Conservation (phyloP, 2,329 filamentous ascomycete species). For the Beauveria bassiana region DNA sequence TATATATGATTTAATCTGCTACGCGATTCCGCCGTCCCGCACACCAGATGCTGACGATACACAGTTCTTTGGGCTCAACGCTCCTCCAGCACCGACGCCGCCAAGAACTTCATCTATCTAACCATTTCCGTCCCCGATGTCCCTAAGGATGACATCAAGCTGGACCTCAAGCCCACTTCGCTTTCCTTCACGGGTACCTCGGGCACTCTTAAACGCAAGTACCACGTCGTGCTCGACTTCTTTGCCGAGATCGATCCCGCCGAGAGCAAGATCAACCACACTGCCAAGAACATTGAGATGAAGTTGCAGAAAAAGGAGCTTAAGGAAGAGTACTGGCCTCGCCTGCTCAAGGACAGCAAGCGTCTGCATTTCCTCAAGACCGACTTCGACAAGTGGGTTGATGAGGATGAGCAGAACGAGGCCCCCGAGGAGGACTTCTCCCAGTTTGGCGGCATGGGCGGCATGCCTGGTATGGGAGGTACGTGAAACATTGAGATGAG, state of each 20-base stretch:
- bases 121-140: slow-evolving; percentile 87
- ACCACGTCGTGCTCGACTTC: slow-evolving; percentile 79
- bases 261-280: slow-evolving; percentile 82
- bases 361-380: slow-evolving; percentile 97
- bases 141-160: slow-evolving; percentile 63
- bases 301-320: slow-evolving; percentile 96
- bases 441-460: slow-evolving; percentile 58
- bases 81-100: slow-evolving; percentile 68
- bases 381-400: slow-evolving; percentile 98
- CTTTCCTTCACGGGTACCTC: slow-evolving; percentile 80
- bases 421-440: slow-evolving; percentile 72
- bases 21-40: not conserved
- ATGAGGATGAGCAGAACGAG: slow-evolving; percentile 97
- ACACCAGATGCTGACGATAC: not conserved
- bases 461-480: slow-evolving; percentile 54
- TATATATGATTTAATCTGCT: not conserved
- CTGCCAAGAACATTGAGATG: slow-evolving; percentile 77
- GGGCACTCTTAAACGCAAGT: slow-evolving; percentile 75
- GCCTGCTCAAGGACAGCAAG: slow-evolving; percentile 81
- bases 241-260: slow-evolving; percentile 83
- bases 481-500: slow-evolving; percentile 18
- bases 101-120: slow-evolving; percentile 92
- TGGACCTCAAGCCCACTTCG: slow-evolving; percentile 70
- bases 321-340: slow-evolving; percentile 90
- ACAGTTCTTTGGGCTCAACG: slow-evolving; percentile 96